phyloP scores from a whole-genome alignment of 1,284 basidiomycete genomes.

The Malassezia cuniculi region DNA sequence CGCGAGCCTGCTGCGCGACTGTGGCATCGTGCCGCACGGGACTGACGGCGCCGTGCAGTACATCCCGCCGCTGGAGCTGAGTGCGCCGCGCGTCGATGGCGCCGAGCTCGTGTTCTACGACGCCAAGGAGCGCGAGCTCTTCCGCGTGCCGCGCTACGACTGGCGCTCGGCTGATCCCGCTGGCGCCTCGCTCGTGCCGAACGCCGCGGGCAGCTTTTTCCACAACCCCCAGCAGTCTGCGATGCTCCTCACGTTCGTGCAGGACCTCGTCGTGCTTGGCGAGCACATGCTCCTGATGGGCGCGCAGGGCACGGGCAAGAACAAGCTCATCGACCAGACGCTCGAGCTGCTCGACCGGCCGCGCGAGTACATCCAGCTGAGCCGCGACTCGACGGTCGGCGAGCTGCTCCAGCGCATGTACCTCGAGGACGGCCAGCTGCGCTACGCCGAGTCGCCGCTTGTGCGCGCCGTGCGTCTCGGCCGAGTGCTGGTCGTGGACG shows the following conservation, averaged over 20 bases:
- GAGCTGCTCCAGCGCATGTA: constrained; percentile 39
- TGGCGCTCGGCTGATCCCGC: constrained; percentile 30
- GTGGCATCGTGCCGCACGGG: constrained; percentile 30
- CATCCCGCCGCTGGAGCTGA: constrained; percentile 19
- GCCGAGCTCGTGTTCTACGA: constrained; percentile 21
- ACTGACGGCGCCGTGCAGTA: constrained; percentile 32
- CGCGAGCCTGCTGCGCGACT: constrained; percentile 27
- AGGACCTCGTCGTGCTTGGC: constrained; percentile 41
- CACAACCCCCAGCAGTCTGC: constrained; percentile 43
- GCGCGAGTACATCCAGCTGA: constrained; percentile 46
- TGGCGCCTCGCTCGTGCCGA: constrained; percentile 39
- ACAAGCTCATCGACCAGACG: constrained; percentile 45
- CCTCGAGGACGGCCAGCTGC: constrained; percentile 40
- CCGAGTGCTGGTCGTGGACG: constrained; percentile 46
- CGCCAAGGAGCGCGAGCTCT: constrained; percentile 12
- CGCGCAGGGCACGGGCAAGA: constrained; percentile 46
- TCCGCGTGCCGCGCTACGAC: constrained; percentile 34
- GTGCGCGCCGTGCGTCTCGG: constrained; percentile 43
- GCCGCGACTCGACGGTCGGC: constrained; percentile 41
- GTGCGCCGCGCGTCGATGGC: constrained; percentile 15
- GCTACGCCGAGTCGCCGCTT: constrained; percentile 43
- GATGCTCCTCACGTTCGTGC: constrained; percentile 40
- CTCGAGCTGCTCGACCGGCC: constrained; percentile 43
- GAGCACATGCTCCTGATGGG: constrained; percentile 46
- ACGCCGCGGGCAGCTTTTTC: constrained; percentile 35